A percentile compares a stretch with the other conserved stretches of the same genome.
Evolutionary conservation across 805 yeast genomes (phyloP).

Genomic region (Zygosaccharomyces lentus): DNA sequence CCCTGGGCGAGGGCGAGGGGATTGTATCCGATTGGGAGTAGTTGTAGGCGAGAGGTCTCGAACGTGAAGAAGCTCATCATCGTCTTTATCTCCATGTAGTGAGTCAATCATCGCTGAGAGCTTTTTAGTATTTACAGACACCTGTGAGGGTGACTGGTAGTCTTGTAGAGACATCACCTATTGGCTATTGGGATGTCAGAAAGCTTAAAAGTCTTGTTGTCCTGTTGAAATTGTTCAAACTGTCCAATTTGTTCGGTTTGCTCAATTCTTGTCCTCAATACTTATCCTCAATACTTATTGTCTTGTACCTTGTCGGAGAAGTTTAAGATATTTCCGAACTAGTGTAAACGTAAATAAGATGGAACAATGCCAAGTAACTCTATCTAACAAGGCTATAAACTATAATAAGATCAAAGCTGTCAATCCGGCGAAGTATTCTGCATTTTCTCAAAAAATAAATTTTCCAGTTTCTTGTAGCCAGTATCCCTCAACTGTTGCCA

Average conservation of each 20-base stretch:
- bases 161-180: slow-evolving; percentile 1
- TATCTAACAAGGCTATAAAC: not conserved
- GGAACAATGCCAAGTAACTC: not conserved
- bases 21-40: slow-evolving; percentile 5
- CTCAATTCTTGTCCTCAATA: not conserved
- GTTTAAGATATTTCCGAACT: slow-evolving; percentile 9
- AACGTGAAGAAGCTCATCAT: slow-evolving; percentile 11
- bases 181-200: too few relatives aligned
- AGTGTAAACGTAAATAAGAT: slow-evolving; percentile 3
- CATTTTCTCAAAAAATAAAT: slow-evolving; percentile 10
- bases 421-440: not conserved
- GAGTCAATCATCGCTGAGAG: slow-evolving; percentile 32
- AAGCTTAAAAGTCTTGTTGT: not conserved
- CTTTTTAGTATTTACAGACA: slow-evolving; percentile 23
- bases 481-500: slow-evolving; percentile 11
- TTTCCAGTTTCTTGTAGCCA: slow-evolving; percentile 13
- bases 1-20: not conserved
- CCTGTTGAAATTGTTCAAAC: too few relatives aligned
- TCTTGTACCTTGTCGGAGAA: slow-evolving; percentile 1
- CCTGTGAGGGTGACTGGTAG: slow-evolving; percentile 15
- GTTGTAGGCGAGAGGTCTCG: slow-evolving; percentile 1
- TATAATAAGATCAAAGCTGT: not conserved
- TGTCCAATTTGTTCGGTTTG: not conserved
- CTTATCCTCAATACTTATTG: not conserved
- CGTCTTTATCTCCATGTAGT: slow-evolving; percentile 16